Percentiles rank a stretch among this genome's conserved stretches.
phyloP scores from a whole-genome alignment of 2,329 filamentous ascomycete species.

The Didymellaceae sp. region DNA sequence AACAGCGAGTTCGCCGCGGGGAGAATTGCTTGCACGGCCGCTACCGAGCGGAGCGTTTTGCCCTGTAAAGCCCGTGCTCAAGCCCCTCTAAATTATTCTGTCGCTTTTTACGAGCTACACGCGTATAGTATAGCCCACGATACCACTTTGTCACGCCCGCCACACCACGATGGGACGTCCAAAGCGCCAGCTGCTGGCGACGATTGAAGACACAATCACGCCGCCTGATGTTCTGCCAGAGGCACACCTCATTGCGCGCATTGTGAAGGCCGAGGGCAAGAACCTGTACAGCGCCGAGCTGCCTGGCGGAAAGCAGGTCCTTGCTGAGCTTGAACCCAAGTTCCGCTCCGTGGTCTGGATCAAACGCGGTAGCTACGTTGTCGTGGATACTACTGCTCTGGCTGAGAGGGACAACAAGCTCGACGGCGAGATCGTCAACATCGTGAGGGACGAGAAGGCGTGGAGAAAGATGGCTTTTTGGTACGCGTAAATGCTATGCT shows the following conservation, averaged over 20 bases:
- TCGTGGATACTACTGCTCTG: constrained; percentile 74
- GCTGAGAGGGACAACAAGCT: constrained; percentile 77
- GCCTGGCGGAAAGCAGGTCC: constrained; percentile 65
- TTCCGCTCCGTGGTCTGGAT: constrained; percentile 96
- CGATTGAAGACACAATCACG: constrained; percentile 73
- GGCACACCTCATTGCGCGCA: constrained; percentile 72
- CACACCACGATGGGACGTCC: constrained; percentile 68
- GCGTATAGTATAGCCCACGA: not conserved
- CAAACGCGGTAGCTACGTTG: constrained; percentile 83
- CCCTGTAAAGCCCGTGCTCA: constrained; percentile 2
- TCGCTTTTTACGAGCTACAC: constrained; percentile 6
- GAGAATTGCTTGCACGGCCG: constrained; percentile 14
- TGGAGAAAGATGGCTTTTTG: constrained; percentile 93
- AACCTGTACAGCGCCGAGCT: constrained; percentile 83
- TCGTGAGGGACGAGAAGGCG: constrained; percentile 86
- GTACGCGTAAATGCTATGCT: constrained; percentile 48
- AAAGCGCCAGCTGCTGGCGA: constrained; percentile 78
- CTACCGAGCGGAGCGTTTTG: not conserved
- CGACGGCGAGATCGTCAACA: constrained; percentile 87
- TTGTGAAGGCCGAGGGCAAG: constrained; percentile 85
- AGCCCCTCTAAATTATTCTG: constrained; percentile 16
- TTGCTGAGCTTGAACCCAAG: constrained; percentile 81
- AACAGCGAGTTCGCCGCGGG: constrained; percentile 9
- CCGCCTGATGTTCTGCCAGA: constrained; percentile 61
- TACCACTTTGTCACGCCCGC: not conserved